Evolutionary conservation across 192 early-diverging fungal species (phyloP).

Genomic region (Coemansia umbellata): DNA sequence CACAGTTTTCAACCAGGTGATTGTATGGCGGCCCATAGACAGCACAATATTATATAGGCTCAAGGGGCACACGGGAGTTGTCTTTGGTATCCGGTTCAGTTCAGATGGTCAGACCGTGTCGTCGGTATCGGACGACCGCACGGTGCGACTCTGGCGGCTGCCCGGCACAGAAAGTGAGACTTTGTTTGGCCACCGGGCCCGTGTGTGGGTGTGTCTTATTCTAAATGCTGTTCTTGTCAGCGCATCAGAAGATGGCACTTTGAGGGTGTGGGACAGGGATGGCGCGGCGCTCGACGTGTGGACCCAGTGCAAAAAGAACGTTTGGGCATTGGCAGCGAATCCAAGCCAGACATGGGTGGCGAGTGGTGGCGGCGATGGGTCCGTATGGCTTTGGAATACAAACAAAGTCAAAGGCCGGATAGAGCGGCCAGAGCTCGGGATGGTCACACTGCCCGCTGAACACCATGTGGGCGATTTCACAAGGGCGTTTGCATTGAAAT

Average conservation of each 20-base stretch:
- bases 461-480: neutral
- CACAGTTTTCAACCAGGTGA: slow-evolving; percentile 80
- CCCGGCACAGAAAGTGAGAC: neutral
- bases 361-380: slow-evolving; percentile 79
- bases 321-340: slow-evolving; percentile 73
- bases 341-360: slow-evolving; percentile 53
- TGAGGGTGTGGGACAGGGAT: neutral
- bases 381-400: slow-evolving; percentile 63
- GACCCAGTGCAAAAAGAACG: slow-evolving; percentile 68
- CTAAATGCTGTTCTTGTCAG: slow-evolving; percentile 55
- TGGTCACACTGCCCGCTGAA: too few relatives aligned
- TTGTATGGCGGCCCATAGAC: slow-evolving; percentile 55
- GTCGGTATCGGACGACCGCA: slow-evolving; percentile 81
- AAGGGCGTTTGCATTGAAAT: too few relatives aligned
- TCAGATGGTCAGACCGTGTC: slow-evolving; percentile 54
- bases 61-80: slow-evolving; percentile 56
- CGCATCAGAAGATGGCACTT: slow-evolving; percentile 55
- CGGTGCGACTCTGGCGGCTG: slow-evolving; percentile 66
- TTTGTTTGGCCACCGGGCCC: slow-evolving; percentile 68
- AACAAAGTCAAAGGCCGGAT: neutral
- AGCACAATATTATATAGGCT: slow-evolving; percentile 1
- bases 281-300: neutral
- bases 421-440: slow-evolving; percentile 1
- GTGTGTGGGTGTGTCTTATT: slow-evolving; percentile 76
- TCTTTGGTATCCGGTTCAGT: slow-evolving; percentile 73